Conservation (phyloP, 495 filamentous ascomycete species). For the Achaetomiella virescens region DNA sequence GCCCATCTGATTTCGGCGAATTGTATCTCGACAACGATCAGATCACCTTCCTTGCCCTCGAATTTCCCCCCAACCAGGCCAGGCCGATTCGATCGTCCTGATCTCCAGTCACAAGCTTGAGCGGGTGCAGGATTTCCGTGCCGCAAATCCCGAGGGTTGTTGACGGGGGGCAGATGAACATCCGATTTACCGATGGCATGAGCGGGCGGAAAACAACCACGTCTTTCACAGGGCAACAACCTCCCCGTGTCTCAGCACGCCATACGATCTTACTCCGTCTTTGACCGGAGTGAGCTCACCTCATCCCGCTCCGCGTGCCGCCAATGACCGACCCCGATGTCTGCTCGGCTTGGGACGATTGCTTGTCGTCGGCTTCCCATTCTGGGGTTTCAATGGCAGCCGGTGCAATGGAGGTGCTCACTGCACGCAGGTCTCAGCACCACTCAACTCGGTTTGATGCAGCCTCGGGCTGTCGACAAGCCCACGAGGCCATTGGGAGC, state of each 20-base stretch:
- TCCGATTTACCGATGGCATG: constrained; percentile 28
- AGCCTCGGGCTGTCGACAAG: constrained; percentile 8
- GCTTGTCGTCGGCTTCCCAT: background rate
- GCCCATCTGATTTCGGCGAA: constrained; percentile 16
- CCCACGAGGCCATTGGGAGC: background rate
- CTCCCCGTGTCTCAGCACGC: constrained; percentile 10
- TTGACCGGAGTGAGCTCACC: background rate
- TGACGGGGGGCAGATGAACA: constrained; percentile 27
- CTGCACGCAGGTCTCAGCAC: constrained; percentile 8
- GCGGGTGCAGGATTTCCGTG: constrained; percentile 14
- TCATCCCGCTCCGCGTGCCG: constrained; percentile 10
- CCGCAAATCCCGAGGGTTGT: constrained; percentile 4
- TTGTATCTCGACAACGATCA: constrained; percentile 23
- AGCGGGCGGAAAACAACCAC: constrained; percentile 12
- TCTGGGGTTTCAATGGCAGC: constrained; percentile 7
- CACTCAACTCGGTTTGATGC: constrained; percentile 5
- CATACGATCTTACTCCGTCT: background rate
- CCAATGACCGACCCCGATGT: constrained; percentile 14
- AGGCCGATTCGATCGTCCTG: constrained; percentile 13
- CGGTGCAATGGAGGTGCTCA: background rate
- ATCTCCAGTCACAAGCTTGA: background rate
- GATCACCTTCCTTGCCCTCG: background rate
- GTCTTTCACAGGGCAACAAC: constrained; percentile 15
- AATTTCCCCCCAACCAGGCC: constrained; percentile 25
- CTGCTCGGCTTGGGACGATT: constrained; percentile 3